Percentiles rank a stretch among this genome's conserved stretches.
These are phyloP conservation scores for Hemisphaericaspora nanyangensis DNA, from an alignment of 805 yeast genomes.

Conservation along the genomic window DNA sequence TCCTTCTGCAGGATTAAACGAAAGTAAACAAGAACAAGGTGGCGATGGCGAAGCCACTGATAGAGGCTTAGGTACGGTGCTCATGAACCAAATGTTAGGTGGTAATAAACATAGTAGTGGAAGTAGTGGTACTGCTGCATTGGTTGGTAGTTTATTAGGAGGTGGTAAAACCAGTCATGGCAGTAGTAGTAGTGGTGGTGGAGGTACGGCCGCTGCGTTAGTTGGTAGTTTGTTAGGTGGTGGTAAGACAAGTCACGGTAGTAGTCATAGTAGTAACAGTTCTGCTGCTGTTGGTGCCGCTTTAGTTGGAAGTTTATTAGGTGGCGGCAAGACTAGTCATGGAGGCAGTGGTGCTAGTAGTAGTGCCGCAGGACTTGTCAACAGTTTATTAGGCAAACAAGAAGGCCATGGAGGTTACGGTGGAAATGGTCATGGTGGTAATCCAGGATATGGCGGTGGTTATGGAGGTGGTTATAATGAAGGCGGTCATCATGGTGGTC, in stretches of 20 bases:
- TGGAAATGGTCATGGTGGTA: neutral
- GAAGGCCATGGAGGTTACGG: neutral
- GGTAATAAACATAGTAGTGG: constrained; percentile 1
- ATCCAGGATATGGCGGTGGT: too few relatives aligned
- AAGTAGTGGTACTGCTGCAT: constrained; percentile 4
- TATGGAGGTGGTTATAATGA: neutral
- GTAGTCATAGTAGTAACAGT: neutral
- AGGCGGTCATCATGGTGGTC: too few relatives aligned
- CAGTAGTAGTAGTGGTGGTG: constrained; percentile 1
- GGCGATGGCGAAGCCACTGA: constrained; percentile 3
- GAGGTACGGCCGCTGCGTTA: constrained; percentile 6
- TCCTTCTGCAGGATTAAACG: neutral
- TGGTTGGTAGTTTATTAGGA: constrained; percentile 6
- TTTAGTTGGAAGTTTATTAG: constrained; percentile 6
- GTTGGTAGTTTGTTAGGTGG: constrained; percentile 5
- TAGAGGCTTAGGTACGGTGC: constrained; percentile 9
- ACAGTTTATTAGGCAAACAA: constrained; percentile 1
- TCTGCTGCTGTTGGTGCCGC: constrained; percentile 5
- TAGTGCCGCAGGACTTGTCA: neutral
- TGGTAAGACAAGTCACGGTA: neutral
- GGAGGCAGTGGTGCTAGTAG: neutral
- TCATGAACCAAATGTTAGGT: constrained; percentile 8
- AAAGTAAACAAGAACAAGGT: neutral
- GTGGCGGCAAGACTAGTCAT: constrained; percentile 7
- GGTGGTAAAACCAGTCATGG: neutral